Evolutionary conservation across 495 filamentous ascomycete genomes (phyloP).

Genomic region (Apiosordaria backusii): DNA sequence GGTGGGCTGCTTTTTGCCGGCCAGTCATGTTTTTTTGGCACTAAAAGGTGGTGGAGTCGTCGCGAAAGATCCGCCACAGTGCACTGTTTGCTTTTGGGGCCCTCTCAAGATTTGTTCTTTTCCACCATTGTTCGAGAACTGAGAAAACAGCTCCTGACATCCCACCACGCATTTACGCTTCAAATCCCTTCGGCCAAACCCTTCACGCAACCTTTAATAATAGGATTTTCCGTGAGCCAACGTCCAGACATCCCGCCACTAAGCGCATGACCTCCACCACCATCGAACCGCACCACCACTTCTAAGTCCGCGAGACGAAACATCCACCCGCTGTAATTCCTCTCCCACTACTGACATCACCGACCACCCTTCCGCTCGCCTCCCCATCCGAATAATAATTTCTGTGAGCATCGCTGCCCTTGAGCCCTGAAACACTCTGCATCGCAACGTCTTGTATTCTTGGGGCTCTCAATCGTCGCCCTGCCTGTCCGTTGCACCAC

Average conservation of each 20-base stretch:
- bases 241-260: not conserved
- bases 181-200: not conserved
- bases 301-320: not conserved
- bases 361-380: not conserved
- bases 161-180: constrained; percentile 3
- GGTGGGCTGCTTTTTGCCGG: constrained; percentile 4
- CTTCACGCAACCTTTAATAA: not conserved
- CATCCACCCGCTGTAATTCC: not conserved
- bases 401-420: not conserved
- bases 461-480: not conserved
- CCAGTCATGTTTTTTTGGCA: constrained; percentile 24
- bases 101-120: constrained; percentile 26
- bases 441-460: not conserved
- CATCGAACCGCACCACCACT: not conserved
- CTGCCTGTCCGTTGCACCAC: not conserved
- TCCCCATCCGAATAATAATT: not conserved
- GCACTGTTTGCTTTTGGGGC: constrained; percentile 10
- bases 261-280: not conserved
- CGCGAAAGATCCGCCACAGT: constrained; percentile 24
- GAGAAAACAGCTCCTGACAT: constrained; percentile 15
- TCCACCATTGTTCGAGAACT: constrained; percentile 17
- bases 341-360: constrained; percentile 17
- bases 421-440: not conserved
- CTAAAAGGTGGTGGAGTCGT: constrained; percentile 20
- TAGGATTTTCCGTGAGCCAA: not conserved